Percentiles rank a stretch among this genome's conserved stretches.
Evolutionary conservation across 148 eudicot species (phyloP).

Genomic region (Amaranthus cruentus): DNA sequence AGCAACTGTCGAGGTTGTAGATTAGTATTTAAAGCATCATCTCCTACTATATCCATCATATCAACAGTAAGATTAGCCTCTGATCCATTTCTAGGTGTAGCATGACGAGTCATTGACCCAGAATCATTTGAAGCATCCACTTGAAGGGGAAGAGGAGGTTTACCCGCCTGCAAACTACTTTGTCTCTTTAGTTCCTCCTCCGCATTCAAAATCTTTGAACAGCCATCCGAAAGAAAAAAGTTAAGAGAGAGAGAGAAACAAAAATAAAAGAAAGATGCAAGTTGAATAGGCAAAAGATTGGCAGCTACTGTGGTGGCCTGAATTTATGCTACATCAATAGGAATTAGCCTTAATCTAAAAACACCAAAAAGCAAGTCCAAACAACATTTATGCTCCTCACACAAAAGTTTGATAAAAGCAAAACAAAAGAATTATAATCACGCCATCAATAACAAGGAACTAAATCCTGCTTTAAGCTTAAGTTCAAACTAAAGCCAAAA

Average conservation of each 20-base stretch:
- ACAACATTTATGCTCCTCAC: not conserved
- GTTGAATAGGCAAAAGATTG: not conserved
- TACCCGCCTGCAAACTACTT: constrained; percentile 49
- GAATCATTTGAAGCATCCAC: constrained; percentile 76
- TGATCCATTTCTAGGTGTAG: constrained; percentile 72
- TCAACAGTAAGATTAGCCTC: constrained; percentile 54
- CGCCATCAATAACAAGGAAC: not conserved
- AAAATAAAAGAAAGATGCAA: not conserved
- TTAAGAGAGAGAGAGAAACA: not conserved
- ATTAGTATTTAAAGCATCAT: constrained; percentile 50
- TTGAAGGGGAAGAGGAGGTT: constrained; percentile 66
- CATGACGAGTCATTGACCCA: constrained; percentile 65
- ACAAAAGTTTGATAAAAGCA: not conserved
- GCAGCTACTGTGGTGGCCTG: not conserved
- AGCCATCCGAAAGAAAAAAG: constrained; percentile 9
- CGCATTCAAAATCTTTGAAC: constrained; percentile 71
- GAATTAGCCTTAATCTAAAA: not conserved
- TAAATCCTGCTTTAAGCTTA: not conserved
- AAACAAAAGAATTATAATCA: not conserved
- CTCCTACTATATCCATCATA: constrained; percentile 55
- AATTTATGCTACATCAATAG: not conserved
- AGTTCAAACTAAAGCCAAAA: not conserved
- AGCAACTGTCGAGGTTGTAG: constrained; percentile 50
- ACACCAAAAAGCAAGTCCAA: not conserved
- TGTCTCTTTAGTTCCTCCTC: constrained; percentile 89